Base-by-base conservation (phyloP, 129 eudicot species). In the Deinandra increscens region DNA sequence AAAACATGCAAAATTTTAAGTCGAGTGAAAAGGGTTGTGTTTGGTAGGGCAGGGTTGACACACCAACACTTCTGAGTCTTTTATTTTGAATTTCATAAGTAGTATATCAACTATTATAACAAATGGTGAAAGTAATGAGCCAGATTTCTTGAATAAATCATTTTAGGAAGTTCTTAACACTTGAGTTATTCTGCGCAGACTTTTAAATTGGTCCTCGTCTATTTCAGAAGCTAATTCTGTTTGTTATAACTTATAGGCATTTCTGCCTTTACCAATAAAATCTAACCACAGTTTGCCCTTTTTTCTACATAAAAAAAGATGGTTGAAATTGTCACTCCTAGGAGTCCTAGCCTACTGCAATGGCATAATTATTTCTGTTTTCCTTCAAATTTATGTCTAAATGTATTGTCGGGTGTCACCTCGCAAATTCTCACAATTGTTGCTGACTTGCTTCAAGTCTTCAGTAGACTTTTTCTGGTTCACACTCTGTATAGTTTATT, bases 401-500 rank as follows among this genome's bases (percentile, higher is more conserved):
- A 22, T 14, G 38, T 42, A 65, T 58, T 58, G 39, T 29, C 38
- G 26, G 63, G 63, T 29, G 33, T 58, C 64, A 58, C 41, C 19
- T 34, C 31, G 31, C 74, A 20, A 12, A 38, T 10, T 36, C 39
- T 37, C 46, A 33, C 20, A 26, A 14, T 48, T 37, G 53, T 73
- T 62, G 62, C n/a, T n/a, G n/a, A n/a, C n/a, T n/a, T n/a, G n/a
- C 50, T 62, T 50, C 19, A 19, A 45, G 3, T 26, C 31, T 26
- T 26, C 31, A 26, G 6, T 43, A 4, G 50, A 39, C 23, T 69
- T 15, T 19, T 3, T 70, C 6, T 36, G 74, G 37, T 44, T 31
- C 9, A 14, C 26, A 36, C 9, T 22, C 33, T 9, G 3, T 71
- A 4, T 33, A 15, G 14, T 38, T n/a, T 13, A 55, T 12, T 55